Evolutionary conservation across 1,284 basidiomycete species (phyloP).

Genomic region (Mycena citricolor): DNA sequence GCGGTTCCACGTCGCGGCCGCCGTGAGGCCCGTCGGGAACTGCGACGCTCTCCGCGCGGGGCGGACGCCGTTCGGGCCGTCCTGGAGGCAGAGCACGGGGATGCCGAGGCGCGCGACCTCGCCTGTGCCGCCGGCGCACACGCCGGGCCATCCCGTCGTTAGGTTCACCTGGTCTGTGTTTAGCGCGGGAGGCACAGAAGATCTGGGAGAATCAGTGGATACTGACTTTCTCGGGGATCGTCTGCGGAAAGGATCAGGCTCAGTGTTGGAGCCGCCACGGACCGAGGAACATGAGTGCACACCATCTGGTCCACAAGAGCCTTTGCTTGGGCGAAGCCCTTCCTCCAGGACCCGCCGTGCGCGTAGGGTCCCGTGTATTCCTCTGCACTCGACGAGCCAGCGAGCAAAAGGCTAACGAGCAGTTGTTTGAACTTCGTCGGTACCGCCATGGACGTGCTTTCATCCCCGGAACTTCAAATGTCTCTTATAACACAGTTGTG

Average conservation of each 20-base stretch:
- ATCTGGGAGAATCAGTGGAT: neutral
- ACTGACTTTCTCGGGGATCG: conserved; percentile 12
- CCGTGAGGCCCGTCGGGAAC: conserved; percentile 40
- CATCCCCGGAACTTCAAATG: no score
- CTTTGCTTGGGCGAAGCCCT: conserved; percentile 11
- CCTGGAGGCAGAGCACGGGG: conserved; percentile 32
- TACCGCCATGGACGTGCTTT: no score
- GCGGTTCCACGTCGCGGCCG: conserved; percentile 37
- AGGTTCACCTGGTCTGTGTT: conserved; percentile 10
- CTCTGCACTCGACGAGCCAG: no score
- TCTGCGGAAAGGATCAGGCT: no score
- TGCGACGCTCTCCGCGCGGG: conserved; percentile 31
- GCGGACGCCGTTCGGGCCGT: conserved; percentile 47
- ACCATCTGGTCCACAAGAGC: conserved; percentile 13
- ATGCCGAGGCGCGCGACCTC: conserved; percentile 25
- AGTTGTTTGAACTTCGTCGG: no score
- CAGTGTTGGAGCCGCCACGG: neutral
- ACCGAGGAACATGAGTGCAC: neutral
- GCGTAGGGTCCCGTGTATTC: conserved; percentile 1
- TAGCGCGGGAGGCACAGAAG: no score
- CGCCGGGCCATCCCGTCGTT: conserved; percentile 14
- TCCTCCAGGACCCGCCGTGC: conserved; percentile 7
- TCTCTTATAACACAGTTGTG: no score
- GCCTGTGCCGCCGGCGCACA: conserved; percentile 47
- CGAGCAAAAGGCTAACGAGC: no score